These are phyloP conservation scores for Amanita muscaria DNA, from an alignment of 768 basidiomycete genomes.

Conservation along the genomic window DNA sequence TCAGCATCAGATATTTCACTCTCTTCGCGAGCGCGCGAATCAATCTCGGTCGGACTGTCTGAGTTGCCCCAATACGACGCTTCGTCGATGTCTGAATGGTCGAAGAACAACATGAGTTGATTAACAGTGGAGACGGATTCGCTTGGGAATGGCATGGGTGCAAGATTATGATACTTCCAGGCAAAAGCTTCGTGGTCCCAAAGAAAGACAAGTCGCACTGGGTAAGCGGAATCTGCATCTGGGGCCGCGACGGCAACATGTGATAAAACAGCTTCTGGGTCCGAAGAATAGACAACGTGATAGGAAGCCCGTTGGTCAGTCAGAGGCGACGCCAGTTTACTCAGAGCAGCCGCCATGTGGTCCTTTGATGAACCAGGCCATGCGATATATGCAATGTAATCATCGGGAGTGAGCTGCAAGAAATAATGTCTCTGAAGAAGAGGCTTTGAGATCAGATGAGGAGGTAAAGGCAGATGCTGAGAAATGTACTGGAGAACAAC, in stretches of 20 bases:
- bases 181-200: constrained; percentile 39
- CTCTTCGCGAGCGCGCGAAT: constrained; percentile 12
- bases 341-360: constrained; percentile 19
- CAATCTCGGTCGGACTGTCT: constrained; percentile 26
- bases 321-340: constrained; percentile 37
- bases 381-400: constrained; percentile 49
- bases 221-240: constrained; percentile 15
- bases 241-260: constrained; percentile 42
- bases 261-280: constrained; percentile 45
- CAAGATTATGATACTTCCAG: constrained; percentile 68
- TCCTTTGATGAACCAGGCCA: constrained; percentile 44
- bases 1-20: constrained; percentile 24
- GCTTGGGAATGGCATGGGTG: constrained; percentile 63
- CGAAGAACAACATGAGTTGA: constrained; percentile 19
- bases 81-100: constrained; percentile 33
- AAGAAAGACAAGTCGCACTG: constrained; percentile 56
- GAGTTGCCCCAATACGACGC: constrained; percentile 68
- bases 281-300: constrained; percentile 29
- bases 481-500: constrained; percentile 50
- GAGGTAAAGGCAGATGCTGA: constrained; percentile 45
- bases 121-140: constrained; percentile 24
- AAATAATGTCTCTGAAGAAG: constrained; percentile 60
- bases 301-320: constrained; percentile 11
- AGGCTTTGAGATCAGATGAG: constrained; percentile 49
- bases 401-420: constrained; percentile 42